Percentiles rank a stretch among this genome's conserved stretches.
These are phyloP conservation scores for Cystofilobasidium bisporidii DNA, from an alignment of 768 basidiomycete genomes.

Conservation along the genomic window DNA sequence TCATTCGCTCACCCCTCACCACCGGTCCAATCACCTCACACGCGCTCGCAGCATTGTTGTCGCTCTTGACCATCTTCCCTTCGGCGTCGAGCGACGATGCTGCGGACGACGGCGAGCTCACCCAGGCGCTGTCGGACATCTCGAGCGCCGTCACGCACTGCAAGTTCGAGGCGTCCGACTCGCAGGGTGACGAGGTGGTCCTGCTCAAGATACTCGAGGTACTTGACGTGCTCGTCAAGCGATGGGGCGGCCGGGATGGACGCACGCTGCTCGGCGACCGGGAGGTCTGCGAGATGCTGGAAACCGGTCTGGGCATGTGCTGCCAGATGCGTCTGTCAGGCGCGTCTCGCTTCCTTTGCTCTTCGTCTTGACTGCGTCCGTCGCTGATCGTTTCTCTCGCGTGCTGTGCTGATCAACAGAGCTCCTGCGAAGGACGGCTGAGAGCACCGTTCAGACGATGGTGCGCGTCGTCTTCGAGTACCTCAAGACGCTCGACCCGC, in stretches of 20 bases:
- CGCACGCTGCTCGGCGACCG: constrained; percentile 65
- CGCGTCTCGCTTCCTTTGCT: constrained; percentile 44
- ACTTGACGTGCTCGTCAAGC: constrained; percentile 69
- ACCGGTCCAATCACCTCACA: constrained; percentile 97
- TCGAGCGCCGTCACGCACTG: constrained; percentile 87
- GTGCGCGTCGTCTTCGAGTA: constrained; percentile 71
- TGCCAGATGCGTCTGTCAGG: constrained; percentile 95
- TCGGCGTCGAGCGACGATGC: background rate
- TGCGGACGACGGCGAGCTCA: constrained; percentile 13
- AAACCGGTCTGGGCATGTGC: constrained; percentile 91
- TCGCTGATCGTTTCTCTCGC: too few relatives aligned
- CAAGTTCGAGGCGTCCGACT: constrained; percentile 95
- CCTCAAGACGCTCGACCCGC: constrained; percentile 41
- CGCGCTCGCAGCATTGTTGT: constrained; percentile 76
- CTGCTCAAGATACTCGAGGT: constrained; percentile 82
- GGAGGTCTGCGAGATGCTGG: constrained; percentile 95
- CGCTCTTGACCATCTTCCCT: constrained; percentile 52
- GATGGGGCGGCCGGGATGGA: constrained; percentile 41
- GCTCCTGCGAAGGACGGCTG: constrained; percentile 74
- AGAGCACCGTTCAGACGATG: constrained; percentile 77
- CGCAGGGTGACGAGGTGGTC: constrained; percentile 94
- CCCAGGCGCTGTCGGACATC: constrained; percentile 59
- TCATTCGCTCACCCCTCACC: constrained; percentile 85
- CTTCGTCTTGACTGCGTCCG: background rate
- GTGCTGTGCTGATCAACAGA: constrained; percentile 51